Evolutionary conservation across 2,329 filamentous ascomycete species (phyloP), one percentile per base, ranked within the genome.

Genomic region (Whalleya microplaca): DNA sequence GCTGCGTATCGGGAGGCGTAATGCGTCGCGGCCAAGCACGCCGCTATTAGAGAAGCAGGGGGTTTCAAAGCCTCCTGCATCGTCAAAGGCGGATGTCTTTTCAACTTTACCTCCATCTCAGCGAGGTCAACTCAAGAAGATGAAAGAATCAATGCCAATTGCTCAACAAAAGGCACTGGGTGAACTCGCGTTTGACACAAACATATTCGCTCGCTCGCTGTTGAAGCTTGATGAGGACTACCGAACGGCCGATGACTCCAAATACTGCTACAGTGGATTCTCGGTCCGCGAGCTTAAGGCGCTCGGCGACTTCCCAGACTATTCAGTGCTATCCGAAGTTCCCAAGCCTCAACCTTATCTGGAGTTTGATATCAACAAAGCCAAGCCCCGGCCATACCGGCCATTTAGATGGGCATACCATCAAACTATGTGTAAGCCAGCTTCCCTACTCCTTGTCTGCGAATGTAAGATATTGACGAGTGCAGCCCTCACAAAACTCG

Each of bases 381-480:
- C 91, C 0, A 66, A 81, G 9, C 84, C 91, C 1, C 80, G 92
- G 55, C 91, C 91, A 0, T 96, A 93, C 69, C 81, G 92, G 41
- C 92, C 92, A 0, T 89, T 96, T 43, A 75, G 92, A 66, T 96
- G 92, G 92, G 78, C 81, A 0, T 96, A 96, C 69, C 90, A 95
- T 69, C 92, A 96, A 69, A 96, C 91, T 0, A 96, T 96, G 92
- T 90, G 91, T 94, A 82, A 65, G 87, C 80, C 10, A 32, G 18
- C 3, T 21, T 3, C n/a, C 3, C 19, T 18, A 5, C 32, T 32
- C n/a, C 4, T 7, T 20, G 3, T 46, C 3, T 42, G 2, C 18
- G 16, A 27, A 19, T 29, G 2, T 14, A 12, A 53, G n/a, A 9
- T 41, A 32, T 20, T 52, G 29, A 51, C 18, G 42, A 48, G 8